Percentiles rank a stretch among this genome's conserved stretches.
Conservation (phyloP, 768 basidiomycete genomes). For the Chlorophyllum brunneum region DNA sequence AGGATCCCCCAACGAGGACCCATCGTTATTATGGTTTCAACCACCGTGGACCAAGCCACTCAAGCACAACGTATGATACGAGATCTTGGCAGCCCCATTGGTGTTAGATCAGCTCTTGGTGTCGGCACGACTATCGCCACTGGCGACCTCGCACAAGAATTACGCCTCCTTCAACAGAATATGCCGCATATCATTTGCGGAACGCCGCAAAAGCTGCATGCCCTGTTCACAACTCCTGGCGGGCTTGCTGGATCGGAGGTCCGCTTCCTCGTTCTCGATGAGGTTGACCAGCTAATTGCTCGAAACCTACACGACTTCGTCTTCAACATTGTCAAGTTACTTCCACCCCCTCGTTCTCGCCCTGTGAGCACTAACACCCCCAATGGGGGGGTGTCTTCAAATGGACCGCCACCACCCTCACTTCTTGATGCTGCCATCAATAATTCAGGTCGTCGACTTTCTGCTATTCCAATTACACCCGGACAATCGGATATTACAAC, state of each 20-base stretch:
- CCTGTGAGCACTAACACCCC: conserved; percentile 46
- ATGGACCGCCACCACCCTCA: conserved; percentile 28
- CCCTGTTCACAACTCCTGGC: conserved; percentile 78
- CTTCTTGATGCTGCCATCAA: conserved; percentile 24
- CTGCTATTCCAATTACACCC: conserved; percentile 48
- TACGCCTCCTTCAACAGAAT: conserved; percentile 82
- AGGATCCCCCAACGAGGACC: conserved; percentile 68
- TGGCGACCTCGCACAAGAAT: conserved; percentile 67
- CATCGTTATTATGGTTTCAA: conserved; percentile 90
- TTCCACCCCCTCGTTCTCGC: conserved; percentile 84
- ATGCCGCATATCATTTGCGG: conserved; percentile 96
- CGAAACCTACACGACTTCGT: conserved; percentile 96
- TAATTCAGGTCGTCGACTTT: conserved; percentile 53
- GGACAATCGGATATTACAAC: conserved; percentile 30
- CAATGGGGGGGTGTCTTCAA: conserved; percentile 19
- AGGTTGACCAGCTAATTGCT: conserved; percentile 97
- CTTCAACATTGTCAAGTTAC: conserved; percentile 85
- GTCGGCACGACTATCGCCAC: conserved; percentile 70
- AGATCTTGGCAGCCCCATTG: conserved; percentile 90
- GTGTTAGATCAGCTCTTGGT: conserved; percentile 85
- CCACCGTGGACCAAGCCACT: conserved; percentile 97
- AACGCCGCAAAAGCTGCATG: conserved; percentile 94
- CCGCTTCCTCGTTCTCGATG: conserved; percentile 91
- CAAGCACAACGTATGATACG: conserved; percentile 95
- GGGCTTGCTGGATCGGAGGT: conserved; percentile 82